Evolutionary conservation across 306 rosid species (phyloP).

Genomic region (Cicer pinnatifidum): DNA sequence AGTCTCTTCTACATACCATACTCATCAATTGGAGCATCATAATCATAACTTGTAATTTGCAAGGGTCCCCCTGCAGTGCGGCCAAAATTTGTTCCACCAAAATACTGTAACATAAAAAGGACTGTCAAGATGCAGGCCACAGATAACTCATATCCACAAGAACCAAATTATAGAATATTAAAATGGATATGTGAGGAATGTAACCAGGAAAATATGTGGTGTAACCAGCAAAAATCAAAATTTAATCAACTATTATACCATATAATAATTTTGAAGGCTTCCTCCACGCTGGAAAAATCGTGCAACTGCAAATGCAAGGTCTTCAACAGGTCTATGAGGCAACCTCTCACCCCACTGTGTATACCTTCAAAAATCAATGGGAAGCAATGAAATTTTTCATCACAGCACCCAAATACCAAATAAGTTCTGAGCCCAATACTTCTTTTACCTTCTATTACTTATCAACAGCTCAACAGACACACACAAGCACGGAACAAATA

Average conservation of each 20-base stretch:
- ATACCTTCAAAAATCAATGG: conserved; percentile 64
- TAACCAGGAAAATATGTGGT: too few relatives aligned
- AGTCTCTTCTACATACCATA: conserved; percentile 65
- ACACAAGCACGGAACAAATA: conserved; percentile 22
- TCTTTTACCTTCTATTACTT: conserved; percentile 30
- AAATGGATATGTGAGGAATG: neutral
- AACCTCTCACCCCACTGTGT: conserved; percentile 82
- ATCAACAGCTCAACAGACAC: conserved; percentile 26
- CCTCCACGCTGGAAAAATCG: conserved; percentile 97
- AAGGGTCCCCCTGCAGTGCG: conserved; percentile 97
- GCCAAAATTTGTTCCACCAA: conserved; percentile 98
- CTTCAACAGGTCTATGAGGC: conserved; percentile 97
- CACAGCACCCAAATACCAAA: neutral
- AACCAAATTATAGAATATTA: conserved; percentile 23
- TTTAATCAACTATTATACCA: conserved; percentile 58
- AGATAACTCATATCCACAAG: conserved; percentile 14
- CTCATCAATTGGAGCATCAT: conserved; percentile 97
- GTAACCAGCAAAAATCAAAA: neutral
- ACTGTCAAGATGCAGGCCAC: conserved; percentile 46
- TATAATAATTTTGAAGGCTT: conserved; percentile 94
- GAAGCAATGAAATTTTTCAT: conserved; percentile 38
- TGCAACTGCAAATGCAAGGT: conserved; percentile 96
- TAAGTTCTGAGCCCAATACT: conserved; percentile 24
- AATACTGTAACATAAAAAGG: conserved; percentile 66
- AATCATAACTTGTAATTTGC: conserved; percentile 94